Evolutionary conservation across 495 filamentous ascomycete genomes (phyloP).

Genomic region (Aspergillus wentii): DNA sequence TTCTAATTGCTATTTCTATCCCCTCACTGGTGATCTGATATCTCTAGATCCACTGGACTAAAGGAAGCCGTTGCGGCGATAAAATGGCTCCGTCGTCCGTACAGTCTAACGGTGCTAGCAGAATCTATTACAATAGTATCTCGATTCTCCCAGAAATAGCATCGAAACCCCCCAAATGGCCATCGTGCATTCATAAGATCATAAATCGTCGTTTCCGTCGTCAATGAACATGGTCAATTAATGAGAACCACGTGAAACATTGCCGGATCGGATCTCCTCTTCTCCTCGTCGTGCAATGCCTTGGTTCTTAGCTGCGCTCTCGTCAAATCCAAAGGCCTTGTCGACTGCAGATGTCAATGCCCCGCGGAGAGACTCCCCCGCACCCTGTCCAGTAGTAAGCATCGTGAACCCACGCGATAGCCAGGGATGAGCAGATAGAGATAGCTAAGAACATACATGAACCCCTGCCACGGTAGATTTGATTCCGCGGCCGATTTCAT

Average conservation of each 20-base stretch:
- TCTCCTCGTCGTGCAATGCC: conserved; percentile 33
- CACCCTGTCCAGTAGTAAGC: conserved; percentile 21
- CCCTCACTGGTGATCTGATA: too few species aligned
- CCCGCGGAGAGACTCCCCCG: conserved; percentile 42
- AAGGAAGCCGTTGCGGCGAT: too few species aligned
- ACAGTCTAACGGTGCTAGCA: too few species aligned
- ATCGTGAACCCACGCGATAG: background rate
- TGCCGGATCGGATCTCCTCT: conserved; percentile 26
- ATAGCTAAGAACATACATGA: conserved; percentile 27
- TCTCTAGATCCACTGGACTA: too few species aligned
- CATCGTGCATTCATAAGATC: too few species aligned
- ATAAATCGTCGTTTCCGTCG: background rate
- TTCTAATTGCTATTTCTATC: too few species aligned
- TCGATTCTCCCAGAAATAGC: too few species aligned
- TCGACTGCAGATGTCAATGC: conserved; percentile 34
- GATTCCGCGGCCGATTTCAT: conserved; percentile 12
- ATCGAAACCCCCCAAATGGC: too few species aligned
- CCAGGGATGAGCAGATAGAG: background rate
- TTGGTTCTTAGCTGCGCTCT: conserved; percentile 31
- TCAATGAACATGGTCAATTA: background rate
- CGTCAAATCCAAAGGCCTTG: conserved; percentile 31
- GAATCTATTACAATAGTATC: too few species aligned
- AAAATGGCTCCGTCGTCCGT: too few species aligned
- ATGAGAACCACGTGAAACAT: conserved; percentile 11
- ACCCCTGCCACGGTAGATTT: conserved; percentile 24